These are phyloP conservation scores for Beauveria rudraprayagi DNA, from an alignment of 2,329 filamentous ascomycete genomes.

Conservation along the genomic window DNA sequence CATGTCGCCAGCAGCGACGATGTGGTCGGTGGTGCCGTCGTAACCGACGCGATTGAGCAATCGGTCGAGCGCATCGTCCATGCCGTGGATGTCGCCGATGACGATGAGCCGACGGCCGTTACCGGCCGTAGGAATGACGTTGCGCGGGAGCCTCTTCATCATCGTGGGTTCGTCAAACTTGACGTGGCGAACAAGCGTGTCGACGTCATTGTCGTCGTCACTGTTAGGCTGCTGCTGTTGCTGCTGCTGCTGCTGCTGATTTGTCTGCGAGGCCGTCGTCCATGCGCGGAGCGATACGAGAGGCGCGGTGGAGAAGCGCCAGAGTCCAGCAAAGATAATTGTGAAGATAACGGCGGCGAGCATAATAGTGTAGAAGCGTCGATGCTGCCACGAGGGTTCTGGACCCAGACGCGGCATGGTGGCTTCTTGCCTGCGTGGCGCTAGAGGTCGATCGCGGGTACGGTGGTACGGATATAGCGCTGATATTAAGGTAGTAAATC, in stretches of 20 bases:
- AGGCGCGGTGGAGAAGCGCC: not conserved
- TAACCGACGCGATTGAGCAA: conserved; percentile 63
- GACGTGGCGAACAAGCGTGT: not conserved
- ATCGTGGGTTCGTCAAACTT: conserved; percentile 26
- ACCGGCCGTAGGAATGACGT: conserved; percentile 24
- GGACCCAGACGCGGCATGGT: not conserved
- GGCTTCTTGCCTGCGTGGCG: not conserved
- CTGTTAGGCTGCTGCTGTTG: not conserved
- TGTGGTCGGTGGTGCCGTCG: conserved; percentile 51
- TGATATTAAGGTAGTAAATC: no score
- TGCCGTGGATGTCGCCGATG: conserved; percentile 90
- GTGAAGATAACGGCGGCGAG: not conserved
- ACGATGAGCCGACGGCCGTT: conserved; percentile 60
- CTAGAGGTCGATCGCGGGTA: not conserved
- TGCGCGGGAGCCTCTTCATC: conserved; percentile 22
- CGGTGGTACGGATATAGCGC: no score
- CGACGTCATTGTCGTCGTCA: conserved; percentile 27
- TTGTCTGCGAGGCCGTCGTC: not conserved
- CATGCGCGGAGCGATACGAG: not conserved
- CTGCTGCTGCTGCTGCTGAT: not conserved
- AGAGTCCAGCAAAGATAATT: not conserved
- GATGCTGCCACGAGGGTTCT: not conserved
- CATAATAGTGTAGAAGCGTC: not conserved
- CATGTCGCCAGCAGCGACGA: conserved; percentile 71
- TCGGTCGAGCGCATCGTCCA: conserved; percentile 55